Evolutionary conservation across 2,329 filamentous ascomycete genomes (phyloP), one percentile per base, ranked within the genome.

Genomic region (Penicillium digitatum): DNA sequence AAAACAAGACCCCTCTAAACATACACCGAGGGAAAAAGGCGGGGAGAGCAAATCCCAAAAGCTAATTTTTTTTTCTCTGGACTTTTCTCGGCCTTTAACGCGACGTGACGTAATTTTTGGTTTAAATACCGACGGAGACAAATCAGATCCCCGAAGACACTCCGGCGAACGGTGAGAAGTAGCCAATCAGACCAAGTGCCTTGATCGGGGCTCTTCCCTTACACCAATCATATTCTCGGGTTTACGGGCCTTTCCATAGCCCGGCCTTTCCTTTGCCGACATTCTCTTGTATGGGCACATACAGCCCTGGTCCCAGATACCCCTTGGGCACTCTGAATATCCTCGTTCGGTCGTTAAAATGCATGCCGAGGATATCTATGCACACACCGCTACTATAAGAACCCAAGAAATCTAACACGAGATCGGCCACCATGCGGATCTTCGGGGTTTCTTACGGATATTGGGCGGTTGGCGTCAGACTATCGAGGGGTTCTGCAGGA

Each of bases 141-240:
- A 64, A 72, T 70, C 65, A 69, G 65, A 63, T 54, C 67, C 55
- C 69, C 69, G 68, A 71, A 60, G 44, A 55, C 62, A 52, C 50
- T 67, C 59, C 53, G 52, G 55, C 58, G 59, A 55, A 42, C 42
- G 47, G 31, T n/a, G 22, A 9, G 16, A 5, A 20, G 48, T 27
- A 50, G 18, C 55, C 54, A 56, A 45, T 59, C 45, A 55, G 0
- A 3, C 3, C 5, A 11, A 11, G 16, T 47, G 1, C 2, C 20
- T 48, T 26, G 43, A 24, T 54, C 34, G 48, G 20, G 35, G 10
- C 14, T 29, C 35, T 24, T 12, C 8, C 4, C 24, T 24, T 27
- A 1, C 3, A 26, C 69, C 69, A 72, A 72, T 71, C 64, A 71
- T 11, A 46, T 22, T 5, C 62, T 71, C 67, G 69, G 69, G 62